Evolutionary conservation across 2,329 filamentous ascomycete genomes (phyloP).

Genomic region (Fusarium anthophilum): DNA sequence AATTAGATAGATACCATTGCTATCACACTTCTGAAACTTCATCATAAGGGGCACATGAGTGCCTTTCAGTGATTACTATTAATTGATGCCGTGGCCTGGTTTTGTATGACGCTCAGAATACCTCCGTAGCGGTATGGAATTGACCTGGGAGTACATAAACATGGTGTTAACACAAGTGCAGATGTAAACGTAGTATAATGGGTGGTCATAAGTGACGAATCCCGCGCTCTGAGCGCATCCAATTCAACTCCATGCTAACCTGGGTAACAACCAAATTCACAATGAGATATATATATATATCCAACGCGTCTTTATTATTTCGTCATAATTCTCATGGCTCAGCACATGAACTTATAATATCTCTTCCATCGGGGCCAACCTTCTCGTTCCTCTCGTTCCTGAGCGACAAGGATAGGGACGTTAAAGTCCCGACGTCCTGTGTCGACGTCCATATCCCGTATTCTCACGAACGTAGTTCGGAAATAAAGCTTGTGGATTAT

Average conservation of each 20-base stretch:
- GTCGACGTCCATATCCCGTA: conserved; percentile 83
- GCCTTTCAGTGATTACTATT: not conserved
- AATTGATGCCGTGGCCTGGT: not conserved
- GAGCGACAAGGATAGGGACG: conserved; percentile 77
- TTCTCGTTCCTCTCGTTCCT: conserved; percentile 79
- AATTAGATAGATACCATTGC: conserved; percentile 18
- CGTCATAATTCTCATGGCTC: not conserved
- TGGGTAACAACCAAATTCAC: conserved; percentile 1
- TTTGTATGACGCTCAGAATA: not conserved
- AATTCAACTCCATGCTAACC: conserved; percentile 31
- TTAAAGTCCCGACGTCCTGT: conserved; percentile 89
- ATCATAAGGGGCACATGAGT: not conserved
- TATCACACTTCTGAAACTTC: not conserved
- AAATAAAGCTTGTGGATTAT: conserved; percentile 79
- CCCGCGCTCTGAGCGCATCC: not conserved
- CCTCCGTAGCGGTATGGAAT: not conserved
- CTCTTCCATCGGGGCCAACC: conserved; percentile 82
- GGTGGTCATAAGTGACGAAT: not conserved
- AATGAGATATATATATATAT: conserved; percentile 18
- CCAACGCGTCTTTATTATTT: not conserved
- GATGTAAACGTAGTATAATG: not conserved
- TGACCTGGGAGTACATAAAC: not conserved
- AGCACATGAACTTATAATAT: conserved; percentile 78
- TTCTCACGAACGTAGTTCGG: conserved; percentile 72
- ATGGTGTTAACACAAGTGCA: not conserved